Conservation (phyloP, 176 grass and related monocot species). For the Otatea glauca region DNA sequence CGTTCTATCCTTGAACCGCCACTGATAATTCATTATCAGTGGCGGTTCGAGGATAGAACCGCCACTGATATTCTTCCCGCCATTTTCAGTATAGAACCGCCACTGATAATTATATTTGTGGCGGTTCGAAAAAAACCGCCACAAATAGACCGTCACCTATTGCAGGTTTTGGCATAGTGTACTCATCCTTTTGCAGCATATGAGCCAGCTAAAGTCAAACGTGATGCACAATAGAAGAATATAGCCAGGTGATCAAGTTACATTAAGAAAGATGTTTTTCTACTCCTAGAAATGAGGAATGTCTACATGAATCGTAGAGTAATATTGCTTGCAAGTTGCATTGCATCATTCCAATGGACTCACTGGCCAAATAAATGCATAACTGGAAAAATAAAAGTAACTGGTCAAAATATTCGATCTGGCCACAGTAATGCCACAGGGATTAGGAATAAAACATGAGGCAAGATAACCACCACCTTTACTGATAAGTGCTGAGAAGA, state of each 20-base stretch:
- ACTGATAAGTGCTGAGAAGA: conserved; percentile 64
- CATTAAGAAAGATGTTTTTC: not conserved
- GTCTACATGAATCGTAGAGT: not conserved
- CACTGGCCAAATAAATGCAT: not conserved
- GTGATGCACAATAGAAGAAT: not conserved
- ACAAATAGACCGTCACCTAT: no score
- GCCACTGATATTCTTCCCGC: no score
- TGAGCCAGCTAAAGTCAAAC: conserved; percentile 26
- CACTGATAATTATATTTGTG: no score
- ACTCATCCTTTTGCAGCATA: not conserved
- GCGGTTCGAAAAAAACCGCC: no score
- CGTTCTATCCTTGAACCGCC: no score
- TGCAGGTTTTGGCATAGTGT: no score
- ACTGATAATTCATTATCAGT: no score
- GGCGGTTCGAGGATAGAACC: no score
- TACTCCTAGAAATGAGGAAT: not conserved
- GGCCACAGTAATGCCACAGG: not conserved
- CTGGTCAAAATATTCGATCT: not conserved
- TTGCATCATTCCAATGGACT: conserved; percentile 10
- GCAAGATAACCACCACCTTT: conserved; percentile 61
- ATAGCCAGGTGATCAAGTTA: not conserved
- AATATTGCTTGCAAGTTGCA: conserved; percentile 24
- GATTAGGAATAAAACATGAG: conserved; percentile 25
- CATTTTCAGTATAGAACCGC: no score
- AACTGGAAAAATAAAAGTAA: not conserved